Conservation (phyloP, 2,329 filamentous ascomycete genomes). For the Beauveria australis region DNA sequence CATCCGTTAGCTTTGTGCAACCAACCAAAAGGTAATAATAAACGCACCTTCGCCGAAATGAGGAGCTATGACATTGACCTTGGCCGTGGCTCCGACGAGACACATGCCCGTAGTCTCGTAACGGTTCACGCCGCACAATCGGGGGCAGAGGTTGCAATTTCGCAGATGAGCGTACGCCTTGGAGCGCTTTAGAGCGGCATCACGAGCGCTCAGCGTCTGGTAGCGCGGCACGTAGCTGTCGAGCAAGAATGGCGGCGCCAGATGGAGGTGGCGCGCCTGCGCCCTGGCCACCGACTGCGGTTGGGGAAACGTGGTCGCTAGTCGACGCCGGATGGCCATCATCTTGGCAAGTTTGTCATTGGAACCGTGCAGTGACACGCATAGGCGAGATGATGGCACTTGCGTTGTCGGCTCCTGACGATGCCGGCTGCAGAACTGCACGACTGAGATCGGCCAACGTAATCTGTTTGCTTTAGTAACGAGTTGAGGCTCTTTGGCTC, state of each 20-base stretch:
- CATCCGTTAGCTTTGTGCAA: not conserved
- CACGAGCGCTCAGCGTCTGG: slow-evolving; percentile 55
- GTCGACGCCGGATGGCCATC: not conserved
- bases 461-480: no score
- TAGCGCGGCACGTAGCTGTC: slow-evolving; percentile 69
- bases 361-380: not conserved
- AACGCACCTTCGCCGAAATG: slow-evolving; percentile 66
- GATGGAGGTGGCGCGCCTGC: slow-evolving; percentile 31
- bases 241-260: slow-evolving; percentile 60
- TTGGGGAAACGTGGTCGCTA: not conserved
- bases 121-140: slow-evolving; percentile 71
- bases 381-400: not conserved
- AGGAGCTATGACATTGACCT: slow-evolving; percentile 77
- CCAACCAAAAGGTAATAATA: not conserved
- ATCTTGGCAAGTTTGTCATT: not conserved
- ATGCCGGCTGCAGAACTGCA: not conserved
- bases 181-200: slow-evolving; percentile 66
- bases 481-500: not conserved
- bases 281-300: not conserved
- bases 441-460: no score
- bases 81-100: slow-evolving; percentile 66
- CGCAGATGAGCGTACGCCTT: slow-evolving; percentile 65
- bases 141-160: slow-evolving; percentile 75
- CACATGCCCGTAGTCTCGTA: slow-evolving; percentile 72
- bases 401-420: not conserved